Evolutionary conservation across 2,329 filamentous ascomycete species (phyloP), one percentile per base, ranked within the genome.

Genomic region (Xylaria sp.): DNA sequence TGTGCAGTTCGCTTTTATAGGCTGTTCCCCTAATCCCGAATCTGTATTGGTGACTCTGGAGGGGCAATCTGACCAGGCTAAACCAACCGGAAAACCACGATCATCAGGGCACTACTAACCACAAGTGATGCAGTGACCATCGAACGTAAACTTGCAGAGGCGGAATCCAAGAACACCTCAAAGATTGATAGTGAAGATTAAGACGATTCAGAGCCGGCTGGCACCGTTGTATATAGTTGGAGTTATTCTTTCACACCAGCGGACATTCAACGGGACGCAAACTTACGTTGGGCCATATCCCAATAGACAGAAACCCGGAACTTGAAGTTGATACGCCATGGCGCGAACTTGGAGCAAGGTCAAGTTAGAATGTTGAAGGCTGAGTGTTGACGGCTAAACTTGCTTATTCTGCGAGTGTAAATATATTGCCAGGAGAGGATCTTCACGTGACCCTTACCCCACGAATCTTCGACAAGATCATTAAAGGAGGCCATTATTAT

Each of bases 131-230:
- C n/a, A 64, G 62, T 65, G 37, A 14, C 0, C 3, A 59, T 58
- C 42, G 17, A 23, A 8, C 64, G 61, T n/a, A 56, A 60, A 45
- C 23, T 59, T 14, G 63, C 59, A 8, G 14, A 25, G 3, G 15
- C n/a, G 51, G 69, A 78, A 68, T 71, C 46, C 2, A 40, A 60
- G 42, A 63, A 28, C n/a, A n/a, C n/a, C n/a, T n/a, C n/a, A n/a
- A n/a, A n/a, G n/a, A n/a, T n/a, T n/a, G n/a, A n/a, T n/a, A n/a
- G n/a, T n/a, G n/a, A 50, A 1, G 35, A 45, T 0, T 3, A 43
- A 2, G n/a, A n/a, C n/a, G n/a, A n/a, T n/a, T n/a, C 45, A 9
- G 23, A 35, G 12, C n/a, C 37, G n/a, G 33, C 14, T 42, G 19
- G 11, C 12, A 11, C 23, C 4, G 19, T 55, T 8, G 23, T 42